Percentiles rank a stretch among this genome's conserved stretches.
These are phyloP conservation scores for Lentinula lateritia DNA, from an alignment of 768 basidiomycete genomes.

Conservation along the genomic window DNA sequence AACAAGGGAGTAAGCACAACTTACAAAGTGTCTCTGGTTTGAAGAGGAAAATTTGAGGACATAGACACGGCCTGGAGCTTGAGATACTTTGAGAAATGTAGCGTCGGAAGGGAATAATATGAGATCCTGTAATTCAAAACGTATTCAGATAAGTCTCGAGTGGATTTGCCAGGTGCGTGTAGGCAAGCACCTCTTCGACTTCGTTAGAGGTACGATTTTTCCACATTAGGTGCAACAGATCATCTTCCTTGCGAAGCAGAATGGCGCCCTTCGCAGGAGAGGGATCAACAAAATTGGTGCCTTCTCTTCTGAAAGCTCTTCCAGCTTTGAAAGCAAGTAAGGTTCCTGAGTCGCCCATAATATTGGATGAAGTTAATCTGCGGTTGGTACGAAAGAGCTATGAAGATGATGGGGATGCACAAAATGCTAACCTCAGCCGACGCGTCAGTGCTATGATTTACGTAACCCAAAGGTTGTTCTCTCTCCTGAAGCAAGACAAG, in stretches of 20 bases:
- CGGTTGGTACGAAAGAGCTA: constrained; percentile 11
- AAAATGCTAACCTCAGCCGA: constrained; percentile 16
- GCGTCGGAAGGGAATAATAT: constrained; percentile 88
- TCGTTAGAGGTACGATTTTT: constrained; percentile 60
- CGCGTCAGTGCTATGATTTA: constrained; percentile 37
- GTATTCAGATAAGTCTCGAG: neutral
- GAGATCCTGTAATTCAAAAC: constrained; percentile 51
- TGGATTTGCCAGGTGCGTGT: neutral
- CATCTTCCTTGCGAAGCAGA: constrained; percentile 67
- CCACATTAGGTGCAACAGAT: constrained; percentile 75
- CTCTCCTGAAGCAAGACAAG: neutral
- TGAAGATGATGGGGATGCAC: neutral
- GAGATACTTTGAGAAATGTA: constrained; percentile 66
- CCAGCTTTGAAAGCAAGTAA: constrained; percentile 65
- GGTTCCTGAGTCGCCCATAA: constrained; percentile 36
- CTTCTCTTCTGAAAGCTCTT: constrained; percentile 63
- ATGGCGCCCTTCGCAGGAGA: constrained; percentile 70
- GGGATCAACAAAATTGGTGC: constrained; percentile 64
- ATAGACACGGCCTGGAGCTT: constrained; percentile 70
- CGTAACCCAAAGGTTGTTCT: constrained; percentile 7
- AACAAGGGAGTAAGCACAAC: constrained; percentile 13
- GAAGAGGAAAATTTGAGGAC: constrained; percentile 92
- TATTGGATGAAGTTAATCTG: constrained; percentile 1
- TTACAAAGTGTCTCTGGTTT: constrained; percentile 83
- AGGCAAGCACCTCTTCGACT: constrained; percentile 51